Conservation (phyloP, 345 rosid genomes). For the Eucalyptus shirleyi region DNA sequence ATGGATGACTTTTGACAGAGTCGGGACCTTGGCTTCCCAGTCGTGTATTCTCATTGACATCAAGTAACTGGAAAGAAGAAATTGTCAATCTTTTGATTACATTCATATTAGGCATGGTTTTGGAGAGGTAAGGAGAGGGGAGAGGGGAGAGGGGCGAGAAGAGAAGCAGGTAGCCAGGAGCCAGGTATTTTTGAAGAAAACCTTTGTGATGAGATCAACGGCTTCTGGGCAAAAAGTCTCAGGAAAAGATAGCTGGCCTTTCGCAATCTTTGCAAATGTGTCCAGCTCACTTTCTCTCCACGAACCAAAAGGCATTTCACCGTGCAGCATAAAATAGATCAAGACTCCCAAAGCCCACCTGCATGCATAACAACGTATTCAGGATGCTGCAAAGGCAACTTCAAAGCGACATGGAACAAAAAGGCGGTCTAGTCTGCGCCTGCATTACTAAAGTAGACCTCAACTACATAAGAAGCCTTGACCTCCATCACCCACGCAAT, state of each 20-base stretch:
- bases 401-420: not conserved
- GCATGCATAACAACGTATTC: not conserved
- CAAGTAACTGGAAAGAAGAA: constrained; percentile 43
- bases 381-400: not conserved
- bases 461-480: not conserved
- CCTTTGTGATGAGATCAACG: constrained; percentile 73
- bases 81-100: not conserved
- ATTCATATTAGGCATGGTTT: not conserved
- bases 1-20: constrained; percentile 56
- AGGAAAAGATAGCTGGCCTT: constrained; percentile 58
- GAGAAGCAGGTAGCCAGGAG: not conserved
- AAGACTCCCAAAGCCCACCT: constrained; percentile 96
- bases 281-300: constrained; percentile 83
- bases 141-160: not conserved
- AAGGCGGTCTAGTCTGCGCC: not conserved
- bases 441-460: not conserved
- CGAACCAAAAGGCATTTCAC: constrained; percentile 82
- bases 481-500: not conserved
- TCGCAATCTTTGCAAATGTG: constrained; percentile 63
- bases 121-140: too few relatives aligned
- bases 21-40: constrained; percentile 55
- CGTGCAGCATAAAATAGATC: constrained; percentile 65
- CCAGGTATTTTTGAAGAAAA: not conserved
- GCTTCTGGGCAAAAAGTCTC: constrained; percentile 46
- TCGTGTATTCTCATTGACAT: constrained; percentile 57